Evolutionary conservation across 805 yeast species (phyloP), one percentile per base, ranked within the genome.

Genomic region (Pichia scutulata): DNA sequence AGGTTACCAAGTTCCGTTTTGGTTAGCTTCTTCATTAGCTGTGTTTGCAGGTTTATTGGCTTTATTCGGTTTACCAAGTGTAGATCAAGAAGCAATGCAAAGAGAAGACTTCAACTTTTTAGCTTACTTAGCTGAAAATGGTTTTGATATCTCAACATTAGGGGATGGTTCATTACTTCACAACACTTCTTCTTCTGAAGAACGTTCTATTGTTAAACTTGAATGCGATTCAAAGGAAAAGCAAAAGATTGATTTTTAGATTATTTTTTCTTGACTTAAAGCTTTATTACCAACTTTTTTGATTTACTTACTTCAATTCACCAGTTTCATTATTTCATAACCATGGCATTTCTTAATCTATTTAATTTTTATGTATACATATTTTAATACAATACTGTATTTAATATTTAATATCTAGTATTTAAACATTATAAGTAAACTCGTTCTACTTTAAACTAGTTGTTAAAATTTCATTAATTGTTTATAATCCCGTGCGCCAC

Each of bases 1-100:
- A 51, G 93, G 92, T 56, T 73, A 80, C 61, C 80, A 80, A 66
- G 84, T 84, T 48, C 90, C 95, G 47, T 87, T 89, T 68, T 89
- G 82, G 74, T 78, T 89, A 49, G 83, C 95, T 14, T 80, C 95
- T 3, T 74, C 87, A 1, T 71, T 90, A 55, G 87, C 95, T 64
- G 60, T 86, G 41, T 73, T 89, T 58, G 77, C 93, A 13, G 95
- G 86, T 2, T 42, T 78, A 30, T 64, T 88, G 46, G 84, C 89
- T 7, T 60, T 86, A 39, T 82, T 89, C 67, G 78, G 78, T 61
- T 71, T 86, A 54, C 97, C 97, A 36, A 71, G 84, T 22, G 81
- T 90, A 46, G 90, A 86, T 62, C 97, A 89, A 68, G 85, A 82
- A 59, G 84, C 93, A 23, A 81, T 89, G 68, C 77, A 78, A 57